Conservation (phyloP, 179 eudicot genomes). For the Patellifolia procumbens region DNA sequence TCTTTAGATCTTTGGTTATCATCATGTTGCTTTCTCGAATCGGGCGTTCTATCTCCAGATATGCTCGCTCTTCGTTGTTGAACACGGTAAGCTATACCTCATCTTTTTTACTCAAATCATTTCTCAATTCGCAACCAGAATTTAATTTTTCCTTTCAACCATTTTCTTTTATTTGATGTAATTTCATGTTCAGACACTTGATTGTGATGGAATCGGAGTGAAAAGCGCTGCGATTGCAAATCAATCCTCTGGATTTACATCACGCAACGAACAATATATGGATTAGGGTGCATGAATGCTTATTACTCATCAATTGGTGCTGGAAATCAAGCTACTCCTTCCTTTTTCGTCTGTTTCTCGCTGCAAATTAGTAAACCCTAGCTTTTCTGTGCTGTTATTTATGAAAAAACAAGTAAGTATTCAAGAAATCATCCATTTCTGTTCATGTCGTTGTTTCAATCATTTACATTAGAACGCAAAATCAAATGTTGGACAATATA, state of each 20-base stretch:
- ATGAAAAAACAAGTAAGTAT: background rate
- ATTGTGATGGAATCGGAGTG: constrained; percentile 3
- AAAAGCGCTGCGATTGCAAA: background rate
- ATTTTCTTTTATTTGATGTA: background rate
- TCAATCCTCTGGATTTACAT: background rate
- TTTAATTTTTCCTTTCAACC: no score
- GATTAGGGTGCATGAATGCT: constrained; percentile 4
- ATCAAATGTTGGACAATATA: no score
- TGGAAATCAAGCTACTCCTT: background rate
- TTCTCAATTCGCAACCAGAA: no score
- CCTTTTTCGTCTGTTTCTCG: constrained; percentile 5
- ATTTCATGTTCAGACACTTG: background rate
- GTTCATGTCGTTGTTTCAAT: background rate
- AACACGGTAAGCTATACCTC: background rate
- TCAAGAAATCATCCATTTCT: background rate
- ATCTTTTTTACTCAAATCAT: background rate
- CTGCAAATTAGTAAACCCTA: constrained; percentile 1
- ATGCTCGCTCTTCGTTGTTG: background rate
- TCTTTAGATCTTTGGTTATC: no score
- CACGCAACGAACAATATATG: background rate
- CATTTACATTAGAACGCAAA: no score
- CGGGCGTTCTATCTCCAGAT: constrained; percentile 11
- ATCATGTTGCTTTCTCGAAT: constrained; percentile 13
- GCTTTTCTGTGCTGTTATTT: background rate
- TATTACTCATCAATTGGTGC: background rate